Evolutionary conservation across 2,329 filamentous ascomycete genomes (phyloP).

Genomic region (Metarhizium rileyi): DNA sequence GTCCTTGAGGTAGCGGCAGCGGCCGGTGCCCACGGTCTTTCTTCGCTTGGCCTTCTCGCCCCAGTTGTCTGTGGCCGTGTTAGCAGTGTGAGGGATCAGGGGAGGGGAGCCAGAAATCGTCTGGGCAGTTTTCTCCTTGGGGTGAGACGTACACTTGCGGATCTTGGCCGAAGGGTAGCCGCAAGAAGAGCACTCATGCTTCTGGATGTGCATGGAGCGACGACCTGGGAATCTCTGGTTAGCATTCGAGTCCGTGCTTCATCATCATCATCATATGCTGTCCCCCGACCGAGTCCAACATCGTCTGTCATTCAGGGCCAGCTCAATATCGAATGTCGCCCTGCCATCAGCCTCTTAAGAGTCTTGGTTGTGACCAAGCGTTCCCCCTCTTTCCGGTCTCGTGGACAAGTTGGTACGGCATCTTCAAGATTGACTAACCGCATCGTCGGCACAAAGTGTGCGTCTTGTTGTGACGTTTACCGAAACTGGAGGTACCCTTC

Average conservation of each 20-base stretch:
- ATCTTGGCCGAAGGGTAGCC: slow-evolving; percentile 96
- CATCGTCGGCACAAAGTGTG: slow-evolving; percentile 97
- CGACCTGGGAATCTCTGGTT: slow-evolving; percentile 50
- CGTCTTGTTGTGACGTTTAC: slow-evolving; percentile 87
- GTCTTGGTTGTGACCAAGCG: slow-evolving; percentile 1
- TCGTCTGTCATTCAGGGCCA: background rate
- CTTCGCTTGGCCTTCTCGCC: slow-evolving; percentile 99
- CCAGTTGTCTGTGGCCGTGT: slow-evolving; percentile 77
- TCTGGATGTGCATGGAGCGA: slow-evolving; percentile 98
- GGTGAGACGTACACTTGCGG: slow-evolving; percentile 84
- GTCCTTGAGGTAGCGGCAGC: slow-evolving; percentile 89
- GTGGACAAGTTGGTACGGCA: slow-evolving; percentile 1
- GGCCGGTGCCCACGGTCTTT: slow-evolving; percentile 97
- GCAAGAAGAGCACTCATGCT: slow-evolving; percentile 92
- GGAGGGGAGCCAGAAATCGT: background rate
- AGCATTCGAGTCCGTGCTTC: slow-evolving; percentile 5
- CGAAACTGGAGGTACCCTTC: slow-evolving; percentile 49
- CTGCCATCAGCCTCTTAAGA: background rate
- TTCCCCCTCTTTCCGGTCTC: slow-evolving; percentile 8
- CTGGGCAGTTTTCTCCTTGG: background rate
- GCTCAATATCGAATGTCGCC: background rate
- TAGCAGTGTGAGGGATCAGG: no score
- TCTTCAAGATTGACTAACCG: slow-evolving; percentile 53
- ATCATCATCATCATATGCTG: background rate
- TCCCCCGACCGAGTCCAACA: background rate